A percentile compares a stretch with the other conserved stretches of the same genome.
phyloP scores from a whole-genome alignment of 176 grass and related monocot genomes.

The Aegilops umbellulata region DNA sequence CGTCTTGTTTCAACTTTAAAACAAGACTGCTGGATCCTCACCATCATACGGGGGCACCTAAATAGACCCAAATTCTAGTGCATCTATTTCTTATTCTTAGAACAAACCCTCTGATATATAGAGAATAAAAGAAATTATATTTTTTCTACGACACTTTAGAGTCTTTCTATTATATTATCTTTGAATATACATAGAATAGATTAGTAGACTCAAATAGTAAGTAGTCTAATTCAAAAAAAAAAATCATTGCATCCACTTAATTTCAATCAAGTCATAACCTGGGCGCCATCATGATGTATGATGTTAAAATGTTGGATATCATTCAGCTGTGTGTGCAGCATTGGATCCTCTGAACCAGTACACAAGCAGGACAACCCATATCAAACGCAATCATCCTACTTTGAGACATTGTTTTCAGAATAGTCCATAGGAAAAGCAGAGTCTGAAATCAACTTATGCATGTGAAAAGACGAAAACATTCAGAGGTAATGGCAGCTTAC shows the following conservation, averaged over 20 bases:
- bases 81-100: background rate
- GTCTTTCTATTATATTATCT: too few species aligned
- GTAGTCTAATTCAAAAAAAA: too few species aligned
- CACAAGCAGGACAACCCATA: background rate
- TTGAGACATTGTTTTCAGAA: background rate
- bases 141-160: too few species aligned
- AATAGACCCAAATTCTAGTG: background rate
- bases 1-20: background rate
- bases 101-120: too few species aligned
- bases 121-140: too few species aligned
- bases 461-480: background rate
- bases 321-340: background rate
- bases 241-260: too few species aligned
- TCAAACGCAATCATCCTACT: background rate
- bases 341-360: background rate
- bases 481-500: constrained; percentile 10
- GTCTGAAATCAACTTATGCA: background rate
- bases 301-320: background rate
- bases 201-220: too few species aligned
- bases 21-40: background rate
- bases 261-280: too few species aligned
- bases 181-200: too few species aligned
- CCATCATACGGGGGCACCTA: background rate
- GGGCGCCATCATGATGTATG: background rate
- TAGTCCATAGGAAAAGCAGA: background rate